Evolutionary conservation across 257 asterid species (phyloP), one percentile per base, ranked within the genome.

Genomic region (Gentiana macrophylla): DNA sequence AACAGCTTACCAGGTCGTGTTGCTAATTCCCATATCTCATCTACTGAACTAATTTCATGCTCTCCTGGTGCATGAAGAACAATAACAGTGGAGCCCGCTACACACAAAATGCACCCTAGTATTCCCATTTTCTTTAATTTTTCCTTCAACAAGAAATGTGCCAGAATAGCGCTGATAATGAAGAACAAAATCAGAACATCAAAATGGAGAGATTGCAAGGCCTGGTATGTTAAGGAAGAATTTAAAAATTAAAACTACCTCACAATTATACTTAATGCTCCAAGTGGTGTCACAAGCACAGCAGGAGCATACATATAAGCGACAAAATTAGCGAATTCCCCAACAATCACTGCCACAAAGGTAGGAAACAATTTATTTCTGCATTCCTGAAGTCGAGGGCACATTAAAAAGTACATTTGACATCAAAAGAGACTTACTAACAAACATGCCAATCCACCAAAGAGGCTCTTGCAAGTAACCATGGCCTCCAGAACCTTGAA

Each of bases 31-130:
- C 96, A 88, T 49, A 88, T 84, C 57, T 84, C 95, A 54, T 88
- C 95, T n/a, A 84, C 96, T 61, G 95, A 88, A 75, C 61, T 75
- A 60, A 84, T 79, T 63, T 76, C 67, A 59, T 85, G 95, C 71
- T 88, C 96, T 35, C 83, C 88, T 2, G 96, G 96, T 70, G 95
- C 96, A 80, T 88, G 96, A 73, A 88, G 86, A 70, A 88, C 96
- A 50, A 88, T 84, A 63, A 88, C 61, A 1, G 67, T 74, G 6
- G 94, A 80, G 56, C 96, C 96, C 56, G 85, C 94, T 56, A 84
- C 84, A 67, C 96, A 84, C 49, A 88, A 70, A 53, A 85, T 62
- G 53, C 95, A 88, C 62, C 96, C 96, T 67, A 88, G 53, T 56
- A 88, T 75, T 59, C 96, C 96, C 72, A 88, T 67, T 78, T 72